Conservation (phyloP, 352 stramenopile genomes). For the Phytophthora quininea region DNA sequence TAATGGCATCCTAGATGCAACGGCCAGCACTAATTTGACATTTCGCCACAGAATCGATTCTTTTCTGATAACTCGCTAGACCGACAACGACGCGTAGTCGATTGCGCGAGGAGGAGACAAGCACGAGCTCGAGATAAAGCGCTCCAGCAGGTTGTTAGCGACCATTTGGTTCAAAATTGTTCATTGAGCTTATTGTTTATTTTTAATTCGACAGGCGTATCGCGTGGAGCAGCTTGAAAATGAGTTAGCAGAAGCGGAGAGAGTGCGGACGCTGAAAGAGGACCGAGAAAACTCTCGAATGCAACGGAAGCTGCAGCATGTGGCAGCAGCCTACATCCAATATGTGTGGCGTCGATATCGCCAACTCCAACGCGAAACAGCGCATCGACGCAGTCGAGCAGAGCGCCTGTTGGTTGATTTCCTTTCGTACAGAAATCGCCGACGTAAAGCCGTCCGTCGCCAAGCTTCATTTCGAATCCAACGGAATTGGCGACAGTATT, state of each 20-base stretch:
- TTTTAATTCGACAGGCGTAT: constrained; percentile 34
- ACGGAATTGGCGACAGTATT: constrained; percentile 30
- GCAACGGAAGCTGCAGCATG: constrained; percentile 62
- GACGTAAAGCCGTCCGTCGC: constrained; percentile 17
- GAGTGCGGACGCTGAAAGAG: constrained; percentile 42
- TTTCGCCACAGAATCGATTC: constrained; percentile 58
- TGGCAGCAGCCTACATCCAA: constrained; percentile 75
- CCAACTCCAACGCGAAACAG: constrained; percentile 13
- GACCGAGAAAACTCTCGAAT: constrained; percentile 62
- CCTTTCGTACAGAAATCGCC: constrained; percentile 21
- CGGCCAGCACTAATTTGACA: no score
- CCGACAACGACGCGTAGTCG: constrained; percentile 55
- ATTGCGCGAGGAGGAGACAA: constrained; percentile 64
- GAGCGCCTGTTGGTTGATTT: constrained; percentile 42
- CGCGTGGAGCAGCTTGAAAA: constrained; percentile 53
- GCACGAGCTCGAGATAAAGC: constrained; percentile 54
- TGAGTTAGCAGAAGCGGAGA: constrained; percentile 50
- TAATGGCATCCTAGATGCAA: not conserved
- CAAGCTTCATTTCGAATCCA: constrained; percentile 48
- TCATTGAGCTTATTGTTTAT: no score
- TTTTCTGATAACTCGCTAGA: constrained; percentile 76
- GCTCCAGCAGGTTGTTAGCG: constrained; percentile 47
- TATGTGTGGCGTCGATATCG: constrained; percentile 54
- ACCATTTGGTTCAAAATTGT: no score
- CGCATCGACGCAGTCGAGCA: constrained; percentile 24